Percentiles rank a stretch among this genome's conserved stretches.
Evolutionary conservation across 2,329 filamentous ascomycete species (phyloP).

Genomic region (Penicillium glabrum): DNA sequence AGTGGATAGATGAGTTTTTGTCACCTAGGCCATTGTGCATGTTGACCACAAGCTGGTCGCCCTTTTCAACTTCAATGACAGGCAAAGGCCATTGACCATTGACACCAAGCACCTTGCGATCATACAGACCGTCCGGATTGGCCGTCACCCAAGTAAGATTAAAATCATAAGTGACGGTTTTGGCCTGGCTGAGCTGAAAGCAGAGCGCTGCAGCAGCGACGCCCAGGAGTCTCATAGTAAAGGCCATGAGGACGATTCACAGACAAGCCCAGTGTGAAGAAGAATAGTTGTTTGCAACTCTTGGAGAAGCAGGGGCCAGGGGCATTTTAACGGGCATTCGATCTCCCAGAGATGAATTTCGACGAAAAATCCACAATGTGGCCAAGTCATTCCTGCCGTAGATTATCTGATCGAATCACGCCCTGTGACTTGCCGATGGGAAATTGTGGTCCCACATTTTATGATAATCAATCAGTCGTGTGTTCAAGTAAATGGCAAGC

Average conservation of each 20-base stretch:
- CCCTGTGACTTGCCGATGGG: not conserved
- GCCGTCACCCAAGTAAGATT: slow-evolving; percentile 56
- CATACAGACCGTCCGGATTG: slow-evolving; percentile 54
- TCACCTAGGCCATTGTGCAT: slow-evolving; percentile 67
- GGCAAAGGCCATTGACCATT: slow-evolving; percentile 75
- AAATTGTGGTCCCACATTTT: not conserved
- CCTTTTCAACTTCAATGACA: slow-evolving; percentile 69
- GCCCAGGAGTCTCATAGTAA: slow-evolving; percentile 2
- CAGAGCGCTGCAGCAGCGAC: slow-evolving; percentile 4
- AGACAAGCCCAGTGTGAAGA: not conserved
- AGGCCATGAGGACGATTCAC: not conserved
- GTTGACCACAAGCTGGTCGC: slow-evolving; percentile 69
- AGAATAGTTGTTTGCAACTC: not conserved
- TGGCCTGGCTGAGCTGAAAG: slow-evolving; percentile 13
- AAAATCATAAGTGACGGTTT: slow-evolving; percentile 43
- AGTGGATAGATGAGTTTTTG: slow-evolving; percentile 67
- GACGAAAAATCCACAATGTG: not conserved
- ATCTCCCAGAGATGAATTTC: not conserved
- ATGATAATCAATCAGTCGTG: not conserved
- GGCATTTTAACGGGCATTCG: not conserved
- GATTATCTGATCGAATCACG: not conserved
- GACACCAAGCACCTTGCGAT: slow-evolving; percentile 64
- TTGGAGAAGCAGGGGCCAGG: too few species aligned
- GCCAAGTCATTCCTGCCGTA: not conserved
- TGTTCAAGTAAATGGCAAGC: not conserved